Evolutionary conservation across 768 basidiomycete species (phyloP), one percentile per base, ranked within the genome.

Genomic region (Tephrocybe sp.): DNA sequence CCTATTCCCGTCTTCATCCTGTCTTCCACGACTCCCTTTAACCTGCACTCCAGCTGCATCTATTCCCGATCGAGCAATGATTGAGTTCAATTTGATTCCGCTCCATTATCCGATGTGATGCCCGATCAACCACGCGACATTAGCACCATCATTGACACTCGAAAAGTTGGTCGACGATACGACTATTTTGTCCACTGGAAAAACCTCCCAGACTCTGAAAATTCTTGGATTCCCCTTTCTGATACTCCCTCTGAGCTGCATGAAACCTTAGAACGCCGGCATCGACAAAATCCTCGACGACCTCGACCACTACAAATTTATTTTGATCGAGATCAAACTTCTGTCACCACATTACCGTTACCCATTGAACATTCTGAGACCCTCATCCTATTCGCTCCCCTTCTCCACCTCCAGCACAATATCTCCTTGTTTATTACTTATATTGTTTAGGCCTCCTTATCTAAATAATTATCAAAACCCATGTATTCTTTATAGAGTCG

Each of bases 171-270:
- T 0, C 40, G 23, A 2, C 44, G 42, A 2, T 55, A 47, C n/a
- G 40, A 48, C 13, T 48, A 48, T n/a, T 48, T 48, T n/a, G 40
- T 53, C n/a, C 40, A 48, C 6, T 48, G 46, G 49, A 19, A 22
- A 13, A 17, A 51, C 19, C 16, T n/a, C 10, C 33, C 39, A 3
- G 45, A 57, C 19, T 53, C 56, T 19, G 52, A 51, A 43, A 44
- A 57, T 31, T 57, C 56, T n/a, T 57, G 56, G 56, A 32, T 53
- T 40, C 48, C 44, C 3, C 34, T 47, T 11, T 50, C 51, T 10
- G 52, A 57, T 3, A 44, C 53, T 3, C 19, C 48, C 9, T 47
- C 42, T n/a, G 22, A 45, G 19, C 17, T 51, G 17, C 41, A 57
- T 17, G 49, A 57, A 40, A 33, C 19, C 30, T 14, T 57, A 2